Base-by-base conservation (phyloP, 306 rosid species). In the Cicer cuneatum region DNA sequence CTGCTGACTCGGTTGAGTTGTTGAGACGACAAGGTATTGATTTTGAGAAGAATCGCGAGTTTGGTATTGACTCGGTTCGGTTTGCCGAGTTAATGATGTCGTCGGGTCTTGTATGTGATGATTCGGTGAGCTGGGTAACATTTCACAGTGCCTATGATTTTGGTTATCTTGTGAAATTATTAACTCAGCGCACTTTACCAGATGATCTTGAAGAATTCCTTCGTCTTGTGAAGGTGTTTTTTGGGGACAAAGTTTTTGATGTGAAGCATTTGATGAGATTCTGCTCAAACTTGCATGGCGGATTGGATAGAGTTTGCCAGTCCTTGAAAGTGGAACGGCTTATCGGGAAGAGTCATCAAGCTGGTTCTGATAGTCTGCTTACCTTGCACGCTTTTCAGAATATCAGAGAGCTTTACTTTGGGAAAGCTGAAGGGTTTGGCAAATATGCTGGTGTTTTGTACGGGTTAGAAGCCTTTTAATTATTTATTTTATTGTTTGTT, bases 31-130 rank as follows among this genome's bases (percentile, higher is more conserved):
- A 75, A 7, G 84, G 80, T 0, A 74, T 80, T 24, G 52, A 80
- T 10, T 80, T 80, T 1, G 75, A 74, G 52, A 74, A 47, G 80
- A 80, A 80, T 52, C 62, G 79, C 0, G 66, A 59, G 49, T 66
- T 24, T 1, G 84, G 84, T 2, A 69, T 80, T 37, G 74, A 67
- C 4, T 59, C 80, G 1, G 6, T 59, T 6, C 29, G 61, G 1
- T 80, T 80, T 9, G 76, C 72, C 0, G 84, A 80, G 19, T 45
- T 80, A 2, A 62, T 80, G 77, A 80, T 80, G 84, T 69, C 84
- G 0, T 80, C 77, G 0, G 84, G 84, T 18, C 2, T 68, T 3
- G 80, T 80, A 4, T 74, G 80, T 9, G 59, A 68, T 11, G 76
- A 61, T 5, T 7, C 29, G 0, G 72, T 74, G 0, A 70, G 70